A percentile compares a stretch with the other conserved stretches of the same genome.
phyloP scores from a whole-genome alignment of 345 rosid species.

The Euphorbia pulcherrima region DNA sequence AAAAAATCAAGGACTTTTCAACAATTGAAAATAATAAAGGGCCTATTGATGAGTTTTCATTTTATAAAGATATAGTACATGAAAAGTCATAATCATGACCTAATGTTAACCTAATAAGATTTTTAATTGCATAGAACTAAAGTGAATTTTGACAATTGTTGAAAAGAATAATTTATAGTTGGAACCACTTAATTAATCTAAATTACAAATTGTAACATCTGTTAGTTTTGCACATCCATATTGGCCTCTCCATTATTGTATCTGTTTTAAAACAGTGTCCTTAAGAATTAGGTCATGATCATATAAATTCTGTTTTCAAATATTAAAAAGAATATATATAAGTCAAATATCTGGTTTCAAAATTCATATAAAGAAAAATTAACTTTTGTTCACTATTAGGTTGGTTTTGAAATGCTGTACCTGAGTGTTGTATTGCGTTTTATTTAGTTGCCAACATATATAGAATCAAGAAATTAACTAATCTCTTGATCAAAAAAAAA shows the following conservation, averaged over 20 bases:
- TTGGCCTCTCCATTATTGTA: slow-evolving; percentile 22
- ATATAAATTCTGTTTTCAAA: not conserved
- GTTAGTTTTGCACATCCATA: not conserved
- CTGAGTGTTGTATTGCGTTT: not conserved
- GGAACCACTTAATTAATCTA: slow-evolving; percentile 5
- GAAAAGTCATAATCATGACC: slow-evolving; percentile 16
- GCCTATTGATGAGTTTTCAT: not conserved
- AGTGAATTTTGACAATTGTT: not conserved
- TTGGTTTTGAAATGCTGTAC: not conserved
- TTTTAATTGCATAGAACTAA: no score
- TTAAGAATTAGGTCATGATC: slow-evolving; percentile 4
- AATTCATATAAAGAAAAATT: no score
- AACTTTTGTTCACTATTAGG: no score
- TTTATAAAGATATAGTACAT: not conserved
- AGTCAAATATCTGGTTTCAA: no score
- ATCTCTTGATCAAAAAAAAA: no score
- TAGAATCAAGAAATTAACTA: not conserved
- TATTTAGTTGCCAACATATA: not conserved
- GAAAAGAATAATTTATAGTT: not conserved
- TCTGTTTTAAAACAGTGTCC: not conserved
- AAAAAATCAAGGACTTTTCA: no score
- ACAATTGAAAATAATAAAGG: no score
- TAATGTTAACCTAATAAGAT: slow-evolving; percentile 11
- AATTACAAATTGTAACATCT: not conserved
- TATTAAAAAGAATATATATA: no score